Evolutionary conservation across 1,284 basidiomycete species (phyloP), one percentile per base, ranked within the genome.

Genomic region (Pascua sp.): DNA sequence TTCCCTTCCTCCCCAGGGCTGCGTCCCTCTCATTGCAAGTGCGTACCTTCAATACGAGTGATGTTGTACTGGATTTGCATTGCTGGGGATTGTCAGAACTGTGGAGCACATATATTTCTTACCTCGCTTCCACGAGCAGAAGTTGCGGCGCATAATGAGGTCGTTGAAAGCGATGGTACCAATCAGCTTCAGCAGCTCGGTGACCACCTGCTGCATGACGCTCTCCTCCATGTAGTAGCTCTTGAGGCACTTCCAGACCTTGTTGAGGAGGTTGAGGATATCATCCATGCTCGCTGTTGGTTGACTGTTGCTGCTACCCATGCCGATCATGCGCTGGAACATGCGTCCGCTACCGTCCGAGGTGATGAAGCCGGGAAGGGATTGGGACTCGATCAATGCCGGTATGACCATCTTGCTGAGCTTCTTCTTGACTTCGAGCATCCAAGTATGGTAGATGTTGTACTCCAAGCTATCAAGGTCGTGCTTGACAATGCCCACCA

Each of bases 51-150:
- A 70, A 99, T 92, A 44, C 96, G 86, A 45, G 93, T 97, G 72
- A 97, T 95, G 75, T 97, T 97, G 79, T 98, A 97, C 73, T 98
- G 94, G 59, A 97, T 97, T 83, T 97, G 94, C 94, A 98, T 97
- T 8, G 93, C 92, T 95, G 64, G 40, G 41, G 16, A 38, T 41
- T 5, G 18, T 11, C n/a, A 5, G 12, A 15, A 8, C 24, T 32
- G 24, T 32, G 24, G 24, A n/a, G 8, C 7, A 39, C 80, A 83
- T 55, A 32, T 32, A 32, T 3, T 3, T 32, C 24, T 32, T 67
- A 91, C 92, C 95, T 80, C 96, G 86, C 80, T 99, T 99, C 96
- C 96, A 99, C 3, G 95, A 98, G 69, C 92, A 96, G 79, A 99
- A 99, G 80, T 98, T 98, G 51, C 96, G 84, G 68, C 96, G 84